Evolutionary conservation across 441 rosid genomes (phyloP), one percentile per base, ranked within the genome.

Genomic region (Gossypium trilobum): DNA sequence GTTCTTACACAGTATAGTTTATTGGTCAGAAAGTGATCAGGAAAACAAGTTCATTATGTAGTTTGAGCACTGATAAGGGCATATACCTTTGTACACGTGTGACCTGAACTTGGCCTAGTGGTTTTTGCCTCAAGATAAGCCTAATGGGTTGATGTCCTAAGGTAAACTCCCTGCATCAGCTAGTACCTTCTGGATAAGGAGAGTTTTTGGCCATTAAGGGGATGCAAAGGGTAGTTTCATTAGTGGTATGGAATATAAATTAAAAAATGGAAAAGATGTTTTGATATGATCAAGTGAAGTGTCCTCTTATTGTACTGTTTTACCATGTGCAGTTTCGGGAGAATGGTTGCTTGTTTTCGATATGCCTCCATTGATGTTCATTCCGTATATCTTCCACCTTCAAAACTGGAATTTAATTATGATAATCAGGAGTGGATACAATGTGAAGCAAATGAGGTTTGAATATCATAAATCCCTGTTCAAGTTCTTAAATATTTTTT

Each of bases 261-360:
- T 19, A 42, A 42, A 44, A 16, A 23, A 57, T 22, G 17, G 8
- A 14, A 48, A 44, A 42, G 25, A 59, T 51, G 23, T 48, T 68
- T 25, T 58, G 20, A 31, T 27, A 13, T 25, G 56, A 13, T 58
- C 13, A 16, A 27, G 42, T 62, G 59, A 16, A 39, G 29, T 78
- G 42, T 74, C 73, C 42, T 80, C 80, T 82, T 22, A 65, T 68
- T 17, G 19, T 73, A 69, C 22, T 67, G 70, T 74, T 19, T 54
- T 31, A 51, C 36, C 22, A 54, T 31, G 31, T 83, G 79, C 83
- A 89, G 95, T 80, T 89, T 86, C 48, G 91, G 92, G 70, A 79
- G 77, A 72, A 89, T 84, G 91, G 88, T 88, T 25, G 95, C 95
- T 73, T 89, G 95, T 83, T 89, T 89, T 77, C 87, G 88, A 44